Conservation (phyloP, 768 basidiomycete species). For the Infundibulicybe gibba region DNA sequence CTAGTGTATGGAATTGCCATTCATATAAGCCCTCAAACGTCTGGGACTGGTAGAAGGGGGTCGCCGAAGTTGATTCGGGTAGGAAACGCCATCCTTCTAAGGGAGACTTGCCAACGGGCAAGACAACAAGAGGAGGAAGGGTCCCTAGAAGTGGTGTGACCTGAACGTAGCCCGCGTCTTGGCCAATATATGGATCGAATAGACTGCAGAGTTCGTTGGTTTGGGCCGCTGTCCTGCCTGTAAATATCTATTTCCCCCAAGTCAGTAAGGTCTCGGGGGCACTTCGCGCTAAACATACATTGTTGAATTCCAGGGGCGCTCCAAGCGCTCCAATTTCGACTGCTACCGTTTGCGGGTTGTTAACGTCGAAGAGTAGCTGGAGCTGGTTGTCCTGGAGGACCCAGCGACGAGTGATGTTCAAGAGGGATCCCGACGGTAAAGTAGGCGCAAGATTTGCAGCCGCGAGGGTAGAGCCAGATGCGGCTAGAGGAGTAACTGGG, state of each 20-base stretch:
- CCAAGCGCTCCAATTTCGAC: constrained; percentile 55
- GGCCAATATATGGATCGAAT: constrained; percentile 56
- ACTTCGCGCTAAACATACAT: constrained; percentile 28
- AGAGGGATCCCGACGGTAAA: constrained; percentile 36
- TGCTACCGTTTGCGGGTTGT: constrained; percentile 38
- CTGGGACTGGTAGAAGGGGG: constrained; percentile 53
- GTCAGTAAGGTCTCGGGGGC: neutral
- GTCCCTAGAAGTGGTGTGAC: constrained; percentile 52
- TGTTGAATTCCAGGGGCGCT: constrained; percentile 53
- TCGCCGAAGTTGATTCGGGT: constrained; percentile 39
- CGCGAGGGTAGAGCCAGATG: constrained; percentile 42
- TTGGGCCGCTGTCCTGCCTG: constrained; percentile 44
- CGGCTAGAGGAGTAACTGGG: constrained; percentile 30
- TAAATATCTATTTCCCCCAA: constrained; percentile 43
- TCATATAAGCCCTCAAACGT: constrained; percentile 59
- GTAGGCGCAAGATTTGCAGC: constrained; percentile 48
- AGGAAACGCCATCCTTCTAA: constrained; percentile 60
- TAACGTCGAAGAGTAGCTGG: constrained; percentile 47
- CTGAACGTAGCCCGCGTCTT: constrained; percentile 53
- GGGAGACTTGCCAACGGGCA: constrained; percentile 42
- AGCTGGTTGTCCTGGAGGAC: constrained; percentile 35
- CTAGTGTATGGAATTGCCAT: constrained; percentile 57
- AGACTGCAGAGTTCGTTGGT: constrained; percentile 50
- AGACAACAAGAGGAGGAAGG: constrained; percentile 45
- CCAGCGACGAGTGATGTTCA: constrained; percentile 53